Conservation (phyloP, 108 stramenopile species). For the Nitzschia sp. region DNA sequence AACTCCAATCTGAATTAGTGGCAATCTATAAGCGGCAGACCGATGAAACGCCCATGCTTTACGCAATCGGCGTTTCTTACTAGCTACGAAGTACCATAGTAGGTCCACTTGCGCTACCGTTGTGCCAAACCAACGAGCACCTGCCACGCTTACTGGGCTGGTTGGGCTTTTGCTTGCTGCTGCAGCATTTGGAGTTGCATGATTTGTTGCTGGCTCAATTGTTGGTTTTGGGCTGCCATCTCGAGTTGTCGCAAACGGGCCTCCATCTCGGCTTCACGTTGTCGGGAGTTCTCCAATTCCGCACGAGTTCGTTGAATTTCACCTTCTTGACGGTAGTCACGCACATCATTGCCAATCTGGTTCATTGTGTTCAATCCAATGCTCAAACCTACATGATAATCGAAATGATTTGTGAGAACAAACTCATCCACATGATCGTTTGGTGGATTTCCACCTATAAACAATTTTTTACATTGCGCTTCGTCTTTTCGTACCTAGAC, state of each 20-base stretch:
- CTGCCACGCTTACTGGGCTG: background rate
- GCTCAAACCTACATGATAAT: conserved; percentile 24
- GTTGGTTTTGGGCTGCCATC: conserved; percentile 7
- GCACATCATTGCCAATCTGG: conserved; percentile 38
- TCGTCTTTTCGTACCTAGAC: conserved; percentile 29
- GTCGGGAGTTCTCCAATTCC: conserved; percentile 28
- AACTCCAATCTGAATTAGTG: no score
- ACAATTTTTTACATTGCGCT: background rate
- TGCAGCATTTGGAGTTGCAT: conserved; percentile 13
- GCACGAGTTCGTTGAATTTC: conserved; percentile 36
- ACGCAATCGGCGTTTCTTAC: no score
- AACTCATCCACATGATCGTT: no score
- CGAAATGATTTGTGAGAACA: background rate
- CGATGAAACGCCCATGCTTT: no score
- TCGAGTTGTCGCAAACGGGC: conserved; percentile 40
- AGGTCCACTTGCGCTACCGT: no score
- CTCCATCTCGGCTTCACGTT: conserved; percentile 43
- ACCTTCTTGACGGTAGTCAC: conserved; percentile 49
- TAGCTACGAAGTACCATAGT: no score
- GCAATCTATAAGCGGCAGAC: no score
- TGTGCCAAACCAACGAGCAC: no score
- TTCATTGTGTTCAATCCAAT: conserved; percentile 40
- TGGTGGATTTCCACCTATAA: background rate
- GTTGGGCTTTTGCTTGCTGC: conserved; percentile 17
- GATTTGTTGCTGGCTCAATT: conserved; percentile 11